Base-by-base conservation (phyloP, 148 eudicot genomes). In the Chenopodium suecicum region DNA sequence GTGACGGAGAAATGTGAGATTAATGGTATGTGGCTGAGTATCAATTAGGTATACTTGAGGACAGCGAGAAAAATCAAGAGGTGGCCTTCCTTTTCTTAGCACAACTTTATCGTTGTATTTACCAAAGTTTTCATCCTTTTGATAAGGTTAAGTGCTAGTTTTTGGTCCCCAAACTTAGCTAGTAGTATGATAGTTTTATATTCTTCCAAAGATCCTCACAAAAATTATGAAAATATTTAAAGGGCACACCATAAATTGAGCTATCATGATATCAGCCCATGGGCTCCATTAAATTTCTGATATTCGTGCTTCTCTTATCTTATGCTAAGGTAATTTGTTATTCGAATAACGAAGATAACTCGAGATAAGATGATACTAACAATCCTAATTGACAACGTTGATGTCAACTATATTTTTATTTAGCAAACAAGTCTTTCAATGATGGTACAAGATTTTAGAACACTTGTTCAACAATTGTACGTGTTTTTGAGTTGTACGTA, bases 51-150 rank as follows among this genome's bases (percentile, higher is more conserved):
- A 23, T 27, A 52, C 64, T n/a, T 52, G 37, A 74, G 46, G 77
- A 74, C 77, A 74, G 13, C 22, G 1, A 29, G 77, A 74, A 74
- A 56, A 74, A 74, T 50, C 44, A 74, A 74, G 17, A 56, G n/a
- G 41, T n/a, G 12, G 5, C 64, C 14, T 74, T 23, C 19, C 22
- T 25, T 74, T 74, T 50, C 22, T 52, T 12, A 5, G 58, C 32
- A 7, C 41, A 10, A 50, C 41, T 74, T 48, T 25, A 5, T 29
- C 25, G 52, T 27, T 0, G 44, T 41, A 41, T 41, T 41, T 34
- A 6, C n/a, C 76, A 73, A 73, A 47, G 76, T 29, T 29, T 71
- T 9, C 4, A 41, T 71, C 9, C 66, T 2, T 10, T 12, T 9
- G 74, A 74, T 74, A 74, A 52, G 77, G 34, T 74, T 25, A 48